Percentiles rank a stretch among this genome's conserved stretches.
phyloP scores from a whole-genome alignment of 805 yeast genomes.

The Sungouiella thailandica region DNA sequence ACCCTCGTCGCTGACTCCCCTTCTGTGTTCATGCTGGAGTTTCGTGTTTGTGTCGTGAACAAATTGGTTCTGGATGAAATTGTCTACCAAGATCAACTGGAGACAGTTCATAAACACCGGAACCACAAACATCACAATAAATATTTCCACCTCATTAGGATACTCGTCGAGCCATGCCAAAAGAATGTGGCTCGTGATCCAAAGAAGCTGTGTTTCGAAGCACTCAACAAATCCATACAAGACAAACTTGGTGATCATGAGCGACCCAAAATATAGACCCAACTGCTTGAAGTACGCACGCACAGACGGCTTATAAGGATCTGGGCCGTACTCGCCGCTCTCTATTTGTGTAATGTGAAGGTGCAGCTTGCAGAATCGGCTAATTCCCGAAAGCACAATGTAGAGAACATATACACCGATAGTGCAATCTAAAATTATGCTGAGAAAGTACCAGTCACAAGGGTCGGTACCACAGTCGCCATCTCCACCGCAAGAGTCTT shows the following conservation, averaged over 20 bases:
- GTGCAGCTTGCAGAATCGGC: slow-evolving; percentile 39
- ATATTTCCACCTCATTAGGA: slow-evolving; percentile 74
- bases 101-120: slow-evolving; percentile 71
- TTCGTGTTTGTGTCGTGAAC: slow-evolving; percentile 29
- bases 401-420: slow-evolving; percentile 82
- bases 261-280: slow-evolving; percentile 58
- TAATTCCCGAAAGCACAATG: slow-evolving; percentile 44
- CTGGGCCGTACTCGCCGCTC: slow-evolving; percentile 60
- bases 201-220: slow-evolving; percentile 48
- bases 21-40: not conserved
- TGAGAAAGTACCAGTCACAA: slow-evolving; percentile 93
- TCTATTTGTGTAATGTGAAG: slow-evolving; percentile 35
- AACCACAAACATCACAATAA: slow-evolving; percentile 79
- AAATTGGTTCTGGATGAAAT: slow-evolving; percentile 57
- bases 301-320: slow-evolving; percentile 50
- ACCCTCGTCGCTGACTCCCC: not conserved
- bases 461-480: slow-evolving; percentile 43
- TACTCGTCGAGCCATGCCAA: slow-evolving; percentile 79
- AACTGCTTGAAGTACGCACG: slow-evolving; percentile 68
- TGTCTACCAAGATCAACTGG: slow-evolving; percentile 70
- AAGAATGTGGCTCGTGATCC: slow-evolving; percentile 63
- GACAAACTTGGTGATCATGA: slow-evolving; percentile 60
- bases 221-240: slow-evolving; percentile 59
- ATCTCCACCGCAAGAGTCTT: slow-evolving; percentile 13
- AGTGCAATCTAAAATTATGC: slow-evolving; percentile 85